phyloP scores from a whole-genome alignment of 352 stramenopile species.

The Pythium rhizo-oryzae region DNA sequence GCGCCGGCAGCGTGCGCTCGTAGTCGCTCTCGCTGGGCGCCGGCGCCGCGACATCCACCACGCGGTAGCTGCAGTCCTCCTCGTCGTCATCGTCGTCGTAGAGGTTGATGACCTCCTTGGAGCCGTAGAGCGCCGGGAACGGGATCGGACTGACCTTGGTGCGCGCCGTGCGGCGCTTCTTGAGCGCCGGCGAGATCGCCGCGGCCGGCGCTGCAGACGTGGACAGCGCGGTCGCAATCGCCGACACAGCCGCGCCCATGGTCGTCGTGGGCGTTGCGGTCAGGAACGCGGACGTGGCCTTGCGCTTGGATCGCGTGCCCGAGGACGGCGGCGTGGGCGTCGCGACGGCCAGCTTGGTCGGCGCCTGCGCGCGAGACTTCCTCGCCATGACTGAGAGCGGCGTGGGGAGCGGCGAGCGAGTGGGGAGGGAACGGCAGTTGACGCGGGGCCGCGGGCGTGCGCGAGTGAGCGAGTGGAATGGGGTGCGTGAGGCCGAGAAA shows the following conservation, averaged over 20 bases:
- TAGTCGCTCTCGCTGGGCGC: not conserved
- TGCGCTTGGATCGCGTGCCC: constrained; percentile 29
- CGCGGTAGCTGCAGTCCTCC: constrained; percentile 6
- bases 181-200: constrained; percentile 20
- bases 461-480: not conserved
- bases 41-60: constrained; percentile 1
- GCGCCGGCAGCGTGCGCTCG: not conserved
- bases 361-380: constrained; percentile 6
- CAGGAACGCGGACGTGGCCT: constrained; percentile 7
- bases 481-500: not conserved
- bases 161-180: constrained; percentile 17
- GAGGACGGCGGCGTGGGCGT: constrained; percentile 1
- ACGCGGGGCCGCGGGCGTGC: not conserved
- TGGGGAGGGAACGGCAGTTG: constrained; percentile 8
- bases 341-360: not conserved
- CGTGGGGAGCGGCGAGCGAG: not conserved
- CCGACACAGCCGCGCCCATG: not conserved
- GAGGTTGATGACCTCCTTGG: constrained; percentile 20
- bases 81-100: constrained; percentile 23
- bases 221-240: not conserved
- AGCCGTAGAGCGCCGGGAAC: constrained; percentile 11
- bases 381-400: constrained; percentile 13
- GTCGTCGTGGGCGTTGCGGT: not conserved
- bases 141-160: constrained; percentile 8
- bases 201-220: not conserved